Percentiles rank a stretch among this genome's conserved stretches.
These are phyloP conservation scores for Ammopiptanthus mongolicus DNA, from an alignment of 306 rosid species.

Conservation along the genomic window DNA sequence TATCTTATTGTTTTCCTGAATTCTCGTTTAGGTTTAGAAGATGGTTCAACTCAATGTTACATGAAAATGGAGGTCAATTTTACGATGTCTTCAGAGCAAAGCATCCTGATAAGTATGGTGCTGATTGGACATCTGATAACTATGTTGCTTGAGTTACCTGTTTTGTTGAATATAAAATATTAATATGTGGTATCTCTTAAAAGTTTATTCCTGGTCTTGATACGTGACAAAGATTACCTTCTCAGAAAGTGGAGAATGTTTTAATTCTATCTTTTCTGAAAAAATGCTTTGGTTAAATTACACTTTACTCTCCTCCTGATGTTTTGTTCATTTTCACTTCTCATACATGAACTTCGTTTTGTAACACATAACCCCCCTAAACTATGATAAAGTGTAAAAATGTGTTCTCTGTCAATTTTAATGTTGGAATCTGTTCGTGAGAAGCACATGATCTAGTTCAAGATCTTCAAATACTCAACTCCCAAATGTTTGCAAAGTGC, in stretches of 20 bases:
- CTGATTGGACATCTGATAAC: constrained; percentile 40
- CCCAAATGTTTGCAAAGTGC: no score
- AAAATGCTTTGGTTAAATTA: no score
- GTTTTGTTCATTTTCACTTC: no score
- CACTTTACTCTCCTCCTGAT: no score
- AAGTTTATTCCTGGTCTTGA: constrained; percentile 7
- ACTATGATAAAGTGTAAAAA: no score
- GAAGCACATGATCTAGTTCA: no score
- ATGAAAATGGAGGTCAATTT: constrained; percentile 67
- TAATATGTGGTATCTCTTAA: not conserved
- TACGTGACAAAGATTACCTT: constrained; percentile 4
- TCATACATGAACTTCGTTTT: no score
- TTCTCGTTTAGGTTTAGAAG: constrained; percentile 65
- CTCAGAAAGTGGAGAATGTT: constrained; percentile 2
- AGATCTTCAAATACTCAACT: no score
- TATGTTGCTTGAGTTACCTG: constrained; percentile 12
- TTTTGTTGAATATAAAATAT: not conserved
- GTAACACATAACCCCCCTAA: no score
- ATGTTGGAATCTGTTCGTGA: no score
- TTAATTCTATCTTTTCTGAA: not conserved
- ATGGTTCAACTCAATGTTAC: constrained; percentile 78
- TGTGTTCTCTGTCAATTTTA: no score
- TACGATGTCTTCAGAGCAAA: constrained; percentile 69
- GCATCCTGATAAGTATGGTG: constrained; percentile 70
- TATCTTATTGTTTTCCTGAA: not conserved